Evolutionary conservation across 371 early-diverging fungal species (phyloP), one percentile per base, ranked within the genome.

Genomic region (Mortierella sp.): DNA sequence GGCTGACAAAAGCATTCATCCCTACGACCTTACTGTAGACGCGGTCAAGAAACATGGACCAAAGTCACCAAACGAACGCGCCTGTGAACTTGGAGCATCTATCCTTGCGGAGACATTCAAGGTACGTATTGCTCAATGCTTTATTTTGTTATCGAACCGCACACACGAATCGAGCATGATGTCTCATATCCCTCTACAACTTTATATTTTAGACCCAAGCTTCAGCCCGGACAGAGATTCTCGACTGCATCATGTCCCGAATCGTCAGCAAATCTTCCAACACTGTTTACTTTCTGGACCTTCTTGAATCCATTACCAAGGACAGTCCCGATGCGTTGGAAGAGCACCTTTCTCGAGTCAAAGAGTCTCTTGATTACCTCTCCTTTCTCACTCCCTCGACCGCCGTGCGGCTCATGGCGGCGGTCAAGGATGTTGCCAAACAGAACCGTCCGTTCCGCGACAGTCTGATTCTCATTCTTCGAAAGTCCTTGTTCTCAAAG

Each of bases 401-500:
- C 10, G 94, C 94, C 3, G 89, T 92, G 35, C 88, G 84, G 5
- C 82, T 94, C 10, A 75, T 94, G 71, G 74, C 80, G 7, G 90
- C 91, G 18, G 83, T 93, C 70, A 89, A 91, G 72, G 92, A 92
- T 16, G 75, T 93, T 6, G 87, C 90, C 18, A 87, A 86, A 70
- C 65, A 74, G 24, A 90, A 93, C 46, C 78, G 90, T 10, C 85
- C 90, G 41, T 90, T 94, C 70, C 90, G 92, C 55, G 91, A 93
- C 76, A 90, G 91, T 8, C 75, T 94, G 60, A 91, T 93, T 63
- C 82, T 94, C 7, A 87, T 94, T 16, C 77, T 94, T 48, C 88
- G 93, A 70, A 94, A 94, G 55, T 90, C 93, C 48, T 81, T 94
- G 79, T 92, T 92, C 75, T 88, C 93, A 75, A 93, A 91, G 94